A percentile compares a stretch with the other conserved stretches of the same genome.
Conservation (phyloP, 129 eudicot species). For the Centrapalus pauciflorus region DNA sequence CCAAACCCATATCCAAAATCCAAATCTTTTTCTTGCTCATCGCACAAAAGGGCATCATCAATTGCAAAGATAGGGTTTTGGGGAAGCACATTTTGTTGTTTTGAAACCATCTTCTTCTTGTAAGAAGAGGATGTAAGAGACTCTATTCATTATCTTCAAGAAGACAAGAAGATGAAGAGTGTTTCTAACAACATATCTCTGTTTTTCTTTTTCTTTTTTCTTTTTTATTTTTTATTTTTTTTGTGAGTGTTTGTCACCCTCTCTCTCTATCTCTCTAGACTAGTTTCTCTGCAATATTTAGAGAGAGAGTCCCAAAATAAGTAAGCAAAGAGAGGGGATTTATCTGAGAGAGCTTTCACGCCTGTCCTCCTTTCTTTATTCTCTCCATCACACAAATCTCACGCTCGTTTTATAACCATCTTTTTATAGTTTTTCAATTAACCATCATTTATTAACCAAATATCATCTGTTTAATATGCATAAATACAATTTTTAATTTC, state of each 20-base stretch:
- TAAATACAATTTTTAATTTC: too few relatives aligned
- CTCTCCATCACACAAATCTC: constrained; percentile 8
- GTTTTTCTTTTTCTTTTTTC: not conserved
- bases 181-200: constrained; percentile 30
- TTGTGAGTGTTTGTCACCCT: not conserved
- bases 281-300: not conserved
- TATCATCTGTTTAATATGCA: too few relatives aligned
- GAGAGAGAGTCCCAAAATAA: constrained; percentile 29
- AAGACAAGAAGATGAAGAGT: constrained; percentile 24
- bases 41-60: constrained; percentile 56
- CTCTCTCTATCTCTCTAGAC: constrained; percentile 15
- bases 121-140: constrained; percentile 43
- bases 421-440: too few relatives aligned
- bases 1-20: constrained; percentile 14
- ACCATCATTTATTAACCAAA: too few relatives aligned
- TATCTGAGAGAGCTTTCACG: constrained; percentile 44
- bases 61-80: constrained; percentile 44
- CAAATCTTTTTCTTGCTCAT: constrained; percentile 58
- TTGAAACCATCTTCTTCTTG: constrained; percentile 37
- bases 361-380: constrained; percentile 32
- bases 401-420: not conserved
- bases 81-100: constrained; percentile 27
- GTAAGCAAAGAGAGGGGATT: constrained; percentile 34
- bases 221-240: not conserved
- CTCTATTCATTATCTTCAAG: constrained; percentile 61